phyloP scores from a whole-genome alignment of 495 filamentous ascomycete species.

The Podospora australis region DNA sequence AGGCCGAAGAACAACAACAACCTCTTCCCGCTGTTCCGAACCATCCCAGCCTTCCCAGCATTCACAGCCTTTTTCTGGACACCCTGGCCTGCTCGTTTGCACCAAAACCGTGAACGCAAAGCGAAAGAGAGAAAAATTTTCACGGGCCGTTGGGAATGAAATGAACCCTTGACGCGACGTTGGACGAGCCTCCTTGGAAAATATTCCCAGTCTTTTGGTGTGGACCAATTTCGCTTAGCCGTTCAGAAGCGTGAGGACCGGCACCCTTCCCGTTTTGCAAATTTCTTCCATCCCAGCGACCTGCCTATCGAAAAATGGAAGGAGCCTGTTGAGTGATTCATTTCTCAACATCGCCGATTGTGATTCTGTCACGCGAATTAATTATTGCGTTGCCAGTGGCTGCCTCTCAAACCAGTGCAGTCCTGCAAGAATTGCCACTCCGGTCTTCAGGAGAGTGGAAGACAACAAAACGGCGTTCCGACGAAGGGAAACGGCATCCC shows the following conservation, averaged over 20 bases:
- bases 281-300: slow-evolving; percentile 11
- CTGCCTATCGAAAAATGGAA: slow-evolving; percentile 9
- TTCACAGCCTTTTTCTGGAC: background rate
- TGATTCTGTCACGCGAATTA: background rate
- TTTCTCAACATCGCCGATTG: background rate
- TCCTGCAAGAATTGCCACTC: background rate
- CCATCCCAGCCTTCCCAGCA: background rate
- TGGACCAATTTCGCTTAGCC: slow-evolving; percentile 29
- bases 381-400: too few species aligned
- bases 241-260: slow-evolving; percentile 15
- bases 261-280: slow-evolving; percentile 18
- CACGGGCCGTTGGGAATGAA: slow-evolving; percentile 23
- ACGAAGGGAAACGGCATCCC: background rate
- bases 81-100: background rate
- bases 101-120: slow-evolving; percentile 1
- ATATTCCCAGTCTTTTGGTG: slow-evolving; percentile 15
- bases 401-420: too few species aligned
- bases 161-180: slow-evolving; percentile 18
- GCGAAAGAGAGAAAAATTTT: slow-evolving; percentile 25
- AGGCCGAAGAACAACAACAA: too few species aligned
- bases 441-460: background rate
- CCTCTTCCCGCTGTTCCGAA: slow-evolving; percentile 2
- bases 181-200: slow-evolving; percentile 7
- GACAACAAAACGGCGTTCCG: background rate
- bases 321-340: slow-evolving; percentile 20